Base-by-base conservation (phyloP, 805 yeast species). In the Ogataea philodendri region DNA sequence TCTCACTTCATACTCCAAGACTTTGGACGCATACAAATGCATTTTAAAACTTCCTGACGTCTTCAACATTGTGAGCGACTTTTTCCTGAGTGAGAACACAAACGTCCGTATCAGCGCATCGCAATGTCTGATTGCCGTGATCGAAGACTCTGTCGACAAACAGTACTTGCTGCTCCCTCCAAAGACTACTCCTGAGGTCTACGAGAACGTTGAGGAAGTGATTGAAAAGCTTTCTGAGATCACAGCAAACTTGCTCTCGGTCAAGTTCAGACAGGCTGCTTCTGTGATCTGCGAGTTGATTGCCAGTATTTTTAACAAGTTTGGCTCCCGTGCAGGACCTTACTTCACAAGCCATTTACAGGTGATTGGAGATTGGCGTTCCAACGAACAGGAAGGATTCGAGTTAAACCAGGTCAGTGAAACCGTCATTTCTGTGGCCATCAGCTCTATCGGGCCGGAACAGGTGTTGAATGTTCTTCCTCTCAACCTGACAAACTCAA, bases 381-480 rank as follows among this genome's bases (percentile, higher is more conserved):
- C 93, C 2, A 78, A 76, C 49, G 96, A 86, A 56, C 67, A 72
- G 20, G 78, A 70, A 37, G 76, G 78, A 19, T 81, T 83, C 51
- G 81, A 81, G 18, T 67, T 73, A 41, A 78, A 84, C 47, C 72
- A 71, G 36, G 90, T 82, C 50, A 81, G 90, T 16, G 98, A 93
- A 57, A 69, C 69, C 17, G 89, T 85, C 3, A 74, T 93, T 44
- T 79, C 86, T 11, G 75, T 87, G 21, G 88, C 94, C 1, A 78
- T 93, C 37, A 59, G 84, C 2, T 75, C 82, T 4, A 60, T 89
- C 58, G 98, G 98, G 3, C 96, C 97, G 7, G 94, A 84, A 49
- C 76, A 70, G 9, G 93, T 93, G 3, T 64, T 90, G 42, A 61
- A 74, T 29, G 66, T 74, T 4, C 68, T 93, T 21, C 97, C 99